These are phyloP conservation scores for Nannochloropsis oceanica DNA, from an alignment of 108 stramenopile genomes.

Conservation along the genomic window DNA sequence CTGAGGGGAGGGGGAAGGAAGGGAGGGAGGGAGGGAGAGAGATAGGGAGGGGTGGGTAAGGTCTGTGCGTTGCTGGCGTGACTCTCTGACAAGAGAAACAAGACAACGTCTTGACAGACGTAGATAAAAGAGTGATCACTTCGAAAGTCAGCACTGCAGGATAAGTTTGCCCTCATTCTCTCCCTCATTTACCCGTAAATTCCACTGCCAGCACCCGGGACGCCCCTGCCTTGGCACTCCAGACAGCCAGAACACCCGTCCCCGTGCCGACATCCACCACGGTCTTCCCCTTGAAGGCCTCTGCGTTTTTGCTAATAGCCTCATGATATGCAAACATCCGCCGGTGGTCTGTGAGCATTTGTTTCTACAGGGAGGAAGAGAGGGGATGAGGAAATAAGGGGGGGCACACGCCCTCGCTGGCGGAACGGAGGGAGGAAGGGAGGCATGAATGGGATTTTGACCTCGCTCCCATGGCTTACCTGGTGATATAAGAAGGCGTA, in stretches of 20 bases:
- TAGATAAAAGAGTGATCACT: too few relatives aligned
- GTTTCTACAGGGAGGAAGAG: conserved; percentile 47
- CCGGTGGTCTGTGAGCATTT: conserved; percentile 93
- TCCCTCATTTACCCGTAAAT: neutral
- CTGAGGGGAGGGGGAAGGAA: neutral
- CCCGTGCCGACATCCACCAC: conserved; percentile 98
- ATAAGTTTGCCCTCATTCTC: neutral
- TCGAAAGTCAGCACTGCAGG: too few relatives aligned
- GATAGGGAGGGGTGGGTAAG: too few relatives aligned
- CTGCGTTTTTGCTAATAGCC: conserved; percentile 80
- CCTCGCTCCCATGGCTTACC: neutral
- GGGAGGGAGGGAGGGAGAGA: neutral
- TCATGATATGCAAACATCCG: conserved; percentile 91
- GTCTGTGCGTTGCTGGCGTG: too few relatives aligned
- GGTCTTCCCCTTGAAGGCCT: conserved; percentile 81
- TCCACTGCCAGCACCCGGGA: conserved; percentile 43
- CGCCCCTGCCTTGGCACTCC: conserved; percentile 94
- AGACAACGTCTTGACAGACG: too few relatives aligned
- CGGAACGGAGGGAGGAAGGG: neutral
- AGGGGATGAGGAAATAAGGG: neutral
- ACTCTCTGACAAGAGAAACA: too few relatives aligned
- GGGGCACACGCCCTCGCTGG: neutral
- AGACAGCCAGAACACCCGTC: conserved; percentile 83
- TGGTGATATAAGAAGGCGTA: conserved; percentile 95
- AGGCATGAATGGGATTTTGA: neutral